Evolutionary conservation across 306 rosid species (phyloP), one percentile per base, ranked within the genome.

Genomic region (Trifolium pratense): DNA sequence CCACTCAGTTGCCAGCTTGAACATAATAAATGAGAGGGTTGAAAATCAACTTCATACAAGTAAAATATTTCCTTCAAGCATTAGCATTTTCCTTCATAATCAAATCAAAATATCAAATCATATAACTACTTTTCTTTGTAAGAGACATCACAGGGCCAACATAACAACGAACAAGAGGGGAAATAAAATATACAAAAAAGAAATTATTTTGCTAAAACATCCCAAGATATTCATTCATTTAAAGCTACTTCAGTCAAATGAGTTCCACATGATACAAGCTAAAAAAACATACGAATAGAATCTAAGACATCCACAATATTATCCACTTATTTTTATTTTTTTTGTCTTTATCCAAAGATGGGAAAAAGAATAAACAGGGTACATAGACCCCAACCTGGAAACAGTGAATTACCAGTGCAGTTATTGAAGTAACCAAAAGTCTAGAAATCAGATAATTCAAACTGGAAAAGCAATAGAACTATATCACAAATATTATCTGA

Each of bases 341-440:
- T 61, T 43, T 36, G 63, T 63, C 71, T 71, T 71, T 34, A 63
- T 45, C 56, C 73, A 62, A 42, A 66, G 37, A 79, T 45, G 62
- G 75, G 55, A 32, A 46, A 64, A 67, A 53, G 74, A 79, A 51
- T 58, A 43, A 66, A 83, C 49, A 75, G 42, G 57, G 66, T 63
- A 48, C 82, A 68, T 66, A 55, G 48, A 79, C 81, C 75, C 78
- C 70, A 68, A 73, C 51, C 48, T 48, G 39, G 74, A 48, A 74
- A 26, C 42, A 62, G 71, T 34, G 36, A 73, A 67, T 67, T 60
- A 68, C 71, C 73, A 68, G 58, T 29, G 65, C 72, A 53, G 68
- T 31, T 53, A 67, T 66, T 77, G 82, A 73, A 53, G 52, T 39
- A 76, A 76, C 51, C 71, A 37, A 18, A 67, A 64, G 67, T 72